Evolutionary conservation across 2,329 filamentous ascomycete genomes (phyloP).

Genomic region (Penicillium sp.): DNA sequence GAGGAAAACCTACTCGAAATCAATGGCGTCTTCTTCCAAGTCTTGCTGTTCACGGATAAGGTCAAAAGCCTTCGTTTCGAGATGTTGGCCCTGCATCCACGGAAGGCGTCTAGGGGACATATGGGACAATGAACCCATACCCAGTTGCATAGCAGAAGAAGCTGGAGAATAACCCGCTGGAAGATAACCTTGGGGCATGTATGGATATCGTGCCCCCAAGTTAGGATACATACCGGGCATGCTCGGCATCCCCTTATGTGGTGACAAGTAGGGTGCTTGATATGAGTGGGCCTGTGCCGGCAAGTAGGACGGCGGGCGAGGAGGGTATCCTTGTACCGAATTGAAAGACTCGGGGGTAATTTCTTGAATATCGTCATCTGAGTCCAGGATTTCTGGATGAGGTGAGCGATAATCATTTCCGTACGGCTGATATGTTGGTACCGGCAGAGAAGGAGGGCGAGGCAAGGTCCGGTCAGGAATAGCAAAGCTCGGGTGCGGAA

Average conservation of each 20-base stretch:
- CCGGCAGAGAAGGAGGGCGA: neutral
- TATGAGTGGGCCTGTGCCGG: neutral
- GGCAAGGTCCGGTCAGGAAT: neutral
- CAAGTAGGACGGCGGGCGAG: neutral
- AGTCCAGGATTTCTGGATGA: neutral
- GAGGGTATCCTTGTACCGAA: neutral
- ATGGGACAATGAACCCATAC: neutral
- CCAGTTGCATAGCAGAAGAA: neutral
- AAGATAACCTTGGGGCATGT: neutral
- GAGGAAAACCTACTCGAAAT: constrained; percentile 3
- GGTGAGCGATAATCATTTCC: neutral
- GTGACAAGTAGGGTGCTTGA: neutral
- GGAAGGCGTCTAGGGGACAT: constrained; percentile 5
- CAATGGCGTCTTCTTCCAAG: constrained; percentile 10
- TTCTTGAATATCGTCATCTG: constrained; percentile 31
- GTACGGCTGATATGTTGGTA: neutral
- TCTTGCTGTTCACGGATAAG: constrained; percentile 11
- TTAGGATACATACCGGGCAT: neutral
- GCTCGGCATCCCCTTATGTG: neutral
- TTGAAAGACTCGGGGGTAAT: constrained; percentile 6
- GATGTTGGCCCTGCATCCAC: constrained; percentile 6
- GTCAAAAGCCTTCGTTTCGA: constrained; percentile 6
- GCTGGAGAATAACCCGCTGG: neutral
- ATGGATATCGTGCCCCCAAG: neutral
- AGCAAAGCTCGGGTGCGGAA: neutral